Percentiles rank a stretch among this genome's conserved stretches.
phyloP scores from a whole-genome alignment of 2,329 filamentous ascomycete genomes.

The Beauveria rudraprayagi region DNA sequence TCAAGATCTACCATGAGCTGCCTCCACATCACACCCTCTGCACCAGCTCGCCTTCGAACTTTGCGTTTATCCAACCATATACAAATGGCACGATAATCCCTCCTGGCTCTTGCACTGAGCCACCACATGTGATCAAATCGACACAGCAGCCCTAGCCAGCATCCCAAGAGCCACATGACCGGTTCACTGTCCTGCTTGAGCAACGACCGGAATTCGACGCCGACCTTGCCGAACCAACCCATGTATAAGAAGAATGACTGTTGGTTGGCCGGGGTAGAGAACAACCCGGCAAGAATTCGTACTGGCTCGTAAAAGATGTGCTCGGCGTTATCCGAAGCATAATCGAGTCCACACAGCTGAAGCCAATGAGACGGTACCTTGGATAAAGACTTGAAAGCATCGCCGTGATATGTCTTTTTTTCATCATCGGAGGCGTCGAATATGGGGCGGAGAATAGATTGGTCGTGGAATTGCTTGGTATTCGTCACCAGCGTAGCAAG shows the following conservation, averaged over 20 bases:
- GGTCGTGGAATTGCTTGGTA: constrained; percentile 14
- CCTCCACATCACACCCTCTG: constrained; percentile 16
- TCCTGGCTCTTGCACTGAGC: constrained; percentile 13
- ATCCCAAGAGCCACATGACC: constrained; percentile 20
- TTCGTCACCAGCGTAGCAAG: constrained; percentile 17
- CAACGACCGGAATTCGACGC: constrained; percentile 15
- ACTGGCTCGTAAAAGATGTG: constrained; percentile 13
- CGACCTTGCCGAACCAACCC: constrained; percentile 16
- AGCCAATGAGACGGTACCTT: constrained; percentile 11
- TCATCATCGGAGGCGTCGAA: constrained; percentile 14
- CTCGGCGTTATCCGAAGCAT: background rate
- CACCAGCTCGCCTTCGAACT: constrained; percentile 11
- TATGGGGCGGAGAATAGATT: constrained; percentile 15
- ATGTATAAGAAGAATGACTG: constrained; percentile 17
- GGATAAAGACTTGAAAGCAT: constrained; percentile 6
- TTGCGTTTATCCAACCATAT: constrained; percentile 14
- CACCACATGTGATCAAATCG: constrained; percentile 19
- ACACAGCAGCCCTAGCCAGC: constrained; percentile 19
- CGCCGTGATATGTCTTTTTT: constrained; percentile 10
- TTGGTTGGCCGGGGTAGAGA: constrained; percentile 9
- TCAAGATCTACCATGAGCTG: constrained; percentile 17
- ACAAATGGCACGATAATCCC: constrained; percentile 15
- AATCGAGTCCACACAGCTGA: constrained; percentile 11
- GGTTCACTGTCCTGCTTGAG: constrained; percentile 15
- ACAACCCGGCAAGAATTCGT: constrained; percentile 12